Evolutionary conservation across 2,329 filamentous ascomycete genomes (phyloP), one percentile per base, ranked within the genome.

Genomic region (Fusarium sambucinum): DNA sequence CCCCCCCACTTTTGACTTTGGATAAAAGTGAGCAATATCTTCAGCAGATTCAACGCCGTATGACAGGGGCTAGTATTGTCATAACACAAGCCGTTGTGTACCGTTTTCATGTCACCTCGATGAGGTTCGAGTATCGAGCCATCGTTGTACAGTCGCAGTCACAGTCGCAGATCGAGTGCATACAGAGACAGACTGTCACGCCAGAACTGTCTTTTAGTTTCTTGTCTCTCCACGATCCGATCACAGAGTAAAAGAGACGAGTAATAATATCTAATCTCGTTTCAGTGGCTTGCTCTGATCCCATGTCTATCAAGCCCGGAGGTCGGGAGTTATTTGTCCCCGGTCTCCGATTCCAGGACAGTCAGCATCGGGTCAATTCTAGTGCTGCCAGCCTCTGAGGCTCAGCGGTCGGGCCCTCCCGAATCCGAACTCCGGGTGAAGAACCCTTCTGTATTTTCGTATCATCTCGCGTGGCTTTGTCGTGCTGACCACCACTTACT

Each of bases 51-150:
- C 58, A 57, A 35, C 35, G 42, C 47, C 53, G 66, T 69, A 50
- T 40, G 33, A 67, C 66, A 58, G 29, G 37, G 30, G 44, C 51
- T 53, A 48, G 41, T 58, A 66, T 63, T 40, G 48, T 46, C 23
- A 50, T 57, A 25, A 40, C 57, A 71, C 65, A 59, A 44, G 38
- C 50, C 47, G 53, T 47, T 55, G 50, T 66, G 68, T 60, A 55
- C 54, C 68, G 41, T 55, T 42, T 56, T 45, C 42, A 63, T 69
- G 53, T 56, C 68, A 67, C 51, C 51, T 69, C 68, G 55, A 71
- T 64, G 55, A 69, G 58, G 66, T 53, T 69, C 68, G 61, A 63
- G 57, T 63, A 69, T 63, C 52, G 52, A 52, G 30, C 41, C 21
- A 17, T 62, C 27, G 44, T 47, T 51, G 41, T 40, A 54, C 46